Base-by-base conservation (phyloP, 345 rosid genomes). In the Populus davidiana region DNA sequence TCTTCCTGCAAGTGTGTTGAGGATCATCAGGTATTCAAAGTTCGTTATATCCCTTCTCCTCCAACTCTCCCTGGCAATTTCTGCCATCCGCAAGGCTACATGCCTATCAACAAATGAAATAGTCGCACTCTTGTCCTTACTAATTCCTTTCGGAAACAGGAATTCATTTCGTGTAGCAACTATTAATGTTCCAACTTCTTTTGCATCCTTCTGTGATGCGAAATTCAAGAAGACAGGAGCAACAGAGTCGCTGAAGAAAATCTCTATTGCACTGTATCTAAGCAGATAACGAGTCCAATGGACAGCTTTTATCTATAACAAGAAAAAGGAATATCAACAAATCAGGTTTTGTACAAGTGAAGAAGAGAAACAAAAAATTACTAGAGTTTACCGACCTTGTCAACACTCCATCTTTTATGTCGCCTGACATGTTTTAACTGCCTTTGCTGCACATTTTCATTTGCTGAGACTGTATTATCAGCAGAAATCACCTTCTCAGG, bases 201-300 rank as follows among this genome's bases (percentile, higher is more conserved):
- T 95, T 35, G 98, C 99, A 85, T 82, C 96, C 88, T 90, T 93
- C 72, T 63, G 90, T 8, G 96, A 89, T 68, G 90, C 79, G 56
- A 95, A 95, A 87, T 93, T 93, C 50, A 95, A 74, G 85, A 95
- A 95, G 63, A 90, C 54, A 33, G 99, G 96, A 62, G 97, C 88
- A 41, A 86, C 84, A 5, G 94, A 93, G 81, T 88, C 92, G 74
- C 87, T 65, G 79, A 93, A 95, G 87, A 91, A 91, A 83, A 95
- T 80, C 90, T 91, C 98, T 72, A 91, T 76, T 35, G 98, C 94
- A 79, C 98, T 95, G 88, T 91, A 91, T 69, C 93, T 89, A 82
- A 95, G 99, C 85, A 95, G 86, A 93, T 93, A 91, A 54, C 99
- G 95, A 78, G 96, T 91, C 96, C 94, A 95, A 67, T 92, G 96